Evolutionary conservation across 768 basidiomycete genomes (phyloP), one percentile per base, ranked within the genome.

Genomic region (Coprinopsis sp.): DNA sequence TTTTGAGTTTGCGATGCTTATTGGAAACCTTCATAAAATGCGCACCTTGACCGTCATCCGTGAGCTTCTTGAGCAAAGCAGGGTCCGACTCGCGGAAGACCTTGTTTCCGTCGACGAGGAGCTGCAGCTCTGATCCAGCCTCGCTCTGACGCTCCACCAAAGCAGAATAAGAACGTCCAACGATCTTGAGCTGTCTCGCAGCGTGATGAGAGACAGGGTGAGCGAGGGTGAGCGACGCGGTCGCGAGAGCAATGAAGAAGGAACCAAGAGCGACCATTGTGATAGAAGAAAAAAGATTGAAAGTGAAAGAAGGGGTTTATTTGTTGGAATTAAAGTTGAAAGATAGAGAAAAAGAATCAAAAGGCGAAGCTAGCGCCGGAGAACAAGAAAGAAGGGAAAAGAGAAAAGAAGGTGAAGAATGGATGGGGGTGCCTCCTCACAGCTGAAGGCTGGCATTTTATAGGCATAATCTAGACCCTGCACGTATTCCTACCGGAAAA

Each of bases 41-140:
- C 46, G 14, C 50, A 67, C 66, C 50, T 61, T 68, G 67, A n/a
- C 66, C 67, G 0, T 64, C 61, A 38, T 60, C 62, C 16, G 62
- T 54, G 28, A 67, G 45, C 27, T 56, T 58, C 43, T 63, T 52
- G 23, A 68, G 46, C 16, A 69, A 54, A 10, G 43, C 56, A 14
- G 66, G 62, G 37, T 64, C 54, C 1, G 53, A 50, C 2, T 58
- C 50, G 19, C 60, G 54, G 59, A 70, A 70, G 8, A 55, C 56
- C 34, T 60, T 49, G 52, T 70, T 68, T 33, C 68, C 66, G 4
- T 56, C 54, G 7, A 57, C 47, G 14, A 70, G 61, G 5, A 56
- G 23, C 24, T 63, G 53, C 27, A 69, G 50, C 36, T 53, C 58
- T 23, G 59, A 45, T 10, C 52, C 31, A 10, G 16, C 37, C 21